Base-by-base conservation (phyloP, 768 basidiomycete species). In the Baorangia bicolor region DNA sequence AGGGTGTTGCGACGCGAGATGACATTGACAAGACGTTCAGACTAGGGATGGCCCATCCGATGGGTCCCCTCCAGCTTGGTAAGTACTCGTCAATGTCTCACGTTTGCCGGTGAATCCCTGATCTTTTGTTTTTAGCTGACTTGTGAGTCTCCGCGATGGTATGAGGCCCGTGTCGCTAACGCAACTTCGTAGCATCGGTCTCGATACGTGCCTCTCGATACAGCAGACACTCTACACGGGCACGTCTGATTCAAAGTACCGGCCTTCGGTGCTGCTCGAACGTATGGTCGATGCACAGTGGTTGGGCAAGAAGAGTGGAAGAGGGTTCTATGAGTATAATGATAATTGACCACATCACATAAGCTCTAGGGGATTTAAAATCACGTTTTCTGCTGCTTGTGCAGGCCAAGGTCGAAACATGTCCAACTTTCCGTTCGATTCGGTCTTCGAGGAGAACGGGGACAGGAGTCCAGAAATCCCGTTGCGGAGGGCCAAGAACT, bases 231-330 rank as follows among this genome's bases (percentile, higher is more conserved):
- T 97, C 6, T 91, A 94, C 61, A 81, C 81, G 48, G 93, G 94
- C 53, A 96, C 93, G 10, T 84, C 90, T 0, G 96, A 98, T 73
- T 90, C 90, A 10, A 98, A 98, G 72, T 98, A 98, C 73, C 86
- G 96, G 7, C 95, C 96, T 0, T 87, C 88, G 57, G 79, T 94
- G 25, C 79, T 98, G 18, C 81, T 98, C 10, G 90, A 94, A 64
- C 81, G 93, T 34, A 98, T 98, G 96, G 96, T 98, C 5, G 92
- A 96, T 67, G 96, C 96, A 20, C 87, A 89, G 47, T 98, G 92
- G 91, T 80, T 90, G 49, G 96, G 96, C 12, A 87, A 81, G 78
- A 96, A 96, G 79, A 92, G 83, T 55, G 94, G 94, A 5, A 93
- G 89, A 70, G 94, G 95, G 18, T 98, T 98, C 72, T 98, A 97